Evolutionary conservation across 495 filamentous ascomycete species (phyloP), one percentile per base, ranked within the genome.

Genomic region (Pseudevernia furfuracea): DNA sequence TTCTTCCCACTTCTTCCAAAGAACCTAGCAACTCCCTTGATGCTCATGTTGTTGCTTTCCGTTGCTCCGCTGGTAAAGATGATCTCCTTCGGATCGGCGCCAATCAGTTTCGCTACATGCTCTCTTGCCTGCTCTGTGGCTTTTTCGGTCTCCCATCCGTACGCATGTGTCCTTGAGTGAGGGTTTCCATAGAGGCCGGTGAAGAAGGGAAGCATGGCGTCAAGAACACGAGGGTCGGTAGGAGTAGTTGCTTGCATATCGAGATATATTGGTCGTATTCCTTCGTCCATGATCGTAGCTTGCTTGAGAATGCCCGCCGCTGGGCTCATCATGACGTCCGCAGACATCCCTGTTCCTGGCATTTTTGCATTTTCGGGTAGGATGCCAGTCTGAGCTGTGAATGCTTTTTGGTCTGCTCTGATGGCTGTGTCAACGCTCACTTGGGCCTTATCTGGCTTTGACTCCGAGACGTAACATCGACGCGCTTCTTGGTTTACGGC

Each of bases 221-320:
- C 94, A 15, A 98, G 81, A 44, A 97, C 94, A 60, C 94, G 84
- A 48, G 94, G 94, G 69, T 98, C 94, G 11, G 90, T 83, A 14
- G 94, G 94, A n/a, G 95, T 97, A 5, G 94, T 98, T 21, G 94
- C 93, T 78, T 99, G 94, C 90, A 96, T 96, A 72, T 98, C 94
- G 46, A 98, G 87, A 71, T 97, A 98, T 69, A 98, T 97, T 21
- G 94, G 94, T 41, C 94, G 84, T 60, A 89, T 86, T 67, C 95
- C 94, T 77, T 96, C 86, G 71, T 96, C 94, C 89, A 97, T 89
- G 62, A 96, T 80, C 36, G 89, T 90, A 4, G 92, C 95, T 72
- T 96, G 88, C 76, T 94, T 95, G 55, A 99, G 82, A 56, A 97
- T 89, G 76, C 87, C 89, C 58, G 91, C 91, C 65, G 89, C 81